A percentile compares a stretch with the other conserved stretches of the same genome.
These are phyloP conservation scores for Trypanosoma lewisi DNA, from an alignment of 208 protist species.

Conservation along the genomic window DNA sequence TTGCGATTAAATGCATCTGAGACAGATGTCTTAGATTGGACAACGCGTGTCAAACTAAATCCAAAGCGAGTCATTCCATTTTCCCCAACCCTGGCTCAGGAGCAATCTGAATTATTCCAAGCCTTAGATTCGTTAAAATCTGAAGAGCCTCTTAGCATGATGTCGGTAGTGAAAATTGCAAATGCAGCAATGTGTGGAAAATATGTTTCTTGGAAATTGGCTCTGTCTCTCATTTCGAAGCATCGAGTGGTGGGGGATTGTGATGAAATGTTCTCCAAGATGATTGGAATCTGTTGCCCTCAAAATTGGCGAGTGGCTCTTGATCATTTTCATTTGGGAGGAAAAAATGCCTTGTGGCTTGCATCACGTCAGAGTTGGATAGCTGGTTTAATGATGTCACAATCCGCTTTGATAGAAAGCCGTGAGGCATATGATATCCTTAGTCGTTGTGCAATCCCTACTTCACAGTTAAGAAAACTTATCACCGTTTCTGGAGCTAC, in stretches of 20 bases:
- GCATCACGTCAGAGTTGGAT: constrained; percentile 48
- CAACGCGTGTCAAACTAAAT: not conserved
- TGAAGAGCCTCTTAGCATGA: constrained; percentile 3
- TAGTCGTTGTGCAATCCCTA: constrained; percentile 29
- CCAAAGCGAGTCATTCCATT: not conserved
- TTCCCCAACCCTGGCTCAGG: not conserved
- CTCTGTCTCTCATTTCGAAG: constrained; percentile 29
- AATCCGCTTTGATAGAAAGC: constrained; percentile 8
- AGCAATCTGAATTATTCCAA: not conserved
- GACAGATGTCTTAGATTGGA: not conserved
- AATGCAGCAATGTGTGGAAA: constrained; percentile 19
- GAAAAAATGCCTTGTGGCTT: constrained; percentile 38
- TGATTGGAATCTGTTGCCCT: constrained; percentile 47
- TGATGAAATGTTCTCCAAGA: constrained; percentile 40
- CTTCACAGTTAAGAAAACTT: constrained; percentile 16
- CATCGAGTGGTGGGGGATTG: constrained; percentile 42
- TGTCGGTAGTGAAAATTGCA: constrained; percentile 18
- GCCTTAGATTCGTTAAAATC: constrained; percentile 7
- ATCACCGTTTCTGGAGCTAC: constrained; percentile 19
- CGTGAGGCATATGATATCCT: constrained; percentile 39
- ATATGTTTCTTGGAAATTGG: constrained; percentile 29
- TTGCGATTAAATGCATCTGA: not conserved
- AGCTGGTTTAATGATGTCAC: constrained; percentile 26
- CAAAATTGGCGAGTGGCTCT: constrained; percentile 45
- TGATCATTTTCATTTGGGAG: constrained; percentile 18